Percentiles rank a stretch among this genome's conserved stretches.
Evolutionary conservation across 176 grass and related monocot genomes (phyloP).

Genomic region (Paspalum notatum): DNA sequence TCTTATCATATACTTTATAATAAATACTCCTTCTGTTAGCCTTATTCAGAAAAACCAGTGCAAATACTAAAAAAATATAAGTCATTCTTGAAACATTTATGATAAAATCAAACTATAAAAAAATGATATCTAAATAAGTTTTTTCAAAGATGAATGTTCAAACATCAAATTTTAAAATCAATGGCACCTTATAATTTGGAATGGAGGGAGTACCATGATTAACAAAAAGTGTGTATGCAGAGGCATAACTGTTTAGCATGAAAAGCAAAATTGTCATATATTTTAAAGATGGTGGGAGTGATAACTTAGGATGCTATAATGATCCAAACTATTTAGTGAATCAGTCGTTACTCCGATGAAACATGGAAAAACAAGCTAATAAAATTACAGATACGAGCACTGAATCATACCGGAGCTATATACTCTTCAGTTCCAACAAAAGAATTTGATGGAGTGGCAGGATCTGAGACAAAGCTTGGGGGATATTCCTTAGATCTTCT

Average conservation of each 20-base stretch:
- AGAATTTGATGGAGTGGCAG: conserved; percentile 89
- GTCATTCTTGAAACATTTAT: no score
- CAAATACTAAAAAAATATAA: no score
- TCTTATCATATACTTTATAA: no score
- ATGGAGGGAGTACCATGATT: neutral
- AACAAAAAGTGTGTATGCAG: neutral
- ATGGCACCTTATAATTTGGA: no score
- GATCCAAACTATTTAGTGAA: conserved; percentile 26
- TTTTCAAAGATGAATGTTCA: no score
- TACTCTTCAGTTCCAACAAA: conserved; percentile 99
- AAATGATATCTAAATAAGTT: no score
- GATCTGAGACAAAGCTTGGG: conserved; percentile 86
- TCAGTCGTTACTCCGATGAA: conserved; percentile 23
- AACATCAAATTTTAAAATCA: no score
- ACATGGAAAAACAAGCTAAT: conserved; percentile 16
- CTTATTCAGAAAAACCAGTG: no score
- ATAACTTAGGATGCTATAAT: neutral
- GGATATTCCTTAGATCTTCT: conserved; percentile 72
- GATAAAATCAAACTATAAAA: no score
- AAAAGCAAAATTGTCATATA: conserved; percentile 16
- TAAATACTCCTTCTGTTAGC: no score
- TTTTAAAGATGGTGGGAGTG: neutral
- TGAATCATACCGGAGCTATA: conserved; percentile 82
- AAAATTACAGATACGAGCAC: conserved; percentile 26
- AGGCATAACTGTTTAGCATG: neutral